Evolutionary conservation across 805 yeast species (phyloP), one percentile per base, ranked within the genome.

Genomic region (Suhomyces canberraensis): DNA sequence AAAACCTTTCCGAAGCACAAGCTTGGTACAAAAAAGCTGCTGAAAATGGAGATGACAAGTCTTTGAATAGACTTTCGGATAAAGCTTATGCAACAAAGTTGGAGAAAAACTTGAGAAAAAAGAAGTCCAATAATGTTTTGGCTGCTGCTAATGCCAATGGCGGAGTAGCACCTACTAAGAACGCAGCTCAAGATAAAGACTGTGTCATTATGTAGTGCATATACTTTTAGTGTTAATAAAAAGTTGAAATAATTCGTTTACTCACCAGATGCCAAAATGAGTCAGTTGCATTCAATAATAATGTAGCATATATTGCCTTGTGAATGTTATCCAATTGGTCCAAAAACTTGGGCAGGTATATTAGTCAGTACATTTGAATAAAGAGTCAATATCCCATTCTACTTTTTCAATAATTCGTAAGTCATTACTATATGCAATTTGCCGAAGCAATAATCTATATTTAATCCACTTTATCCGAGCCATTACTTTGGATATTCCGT

Each of bases 1-100:
- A 67, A 20, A 76, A 85, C 55, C 35, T 60, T 3, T 59, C 59
- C 5, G 76, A 70, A 50, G 83, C 96, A 0, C 76, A 77, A 50
- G 64, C 64, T 25, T 91, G 96, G 97, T 85, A 80, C 51, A 67
- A 68, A 25, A 71, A 70, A 43, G 96, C 96, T 0, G 87, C 85
- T 2, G 76, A 76, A 31, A 73, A 73, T 33, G 73, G 73, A 8
- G 71, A 66, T 31, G 69, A 58, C 36, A 66, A 63, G 45, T 57
- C 71, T 2, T 37, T 66, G 9, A 40, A 51, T 2, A 52, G 72
- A 37, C 42, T 69, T 31, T 43, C 41, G 2, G 64, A 69, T 47
- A 55, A 55, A 39, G 64, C 57, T 20, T 34, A 52, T 27, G 63
- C 51, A 0, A 49, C 63, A 4, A 53, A 54, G 34, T 46, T 65